Conservation (phyloP, 2,329 filamentous ascomycete species). For the Pseudogymnoascus sp. region DNA sequence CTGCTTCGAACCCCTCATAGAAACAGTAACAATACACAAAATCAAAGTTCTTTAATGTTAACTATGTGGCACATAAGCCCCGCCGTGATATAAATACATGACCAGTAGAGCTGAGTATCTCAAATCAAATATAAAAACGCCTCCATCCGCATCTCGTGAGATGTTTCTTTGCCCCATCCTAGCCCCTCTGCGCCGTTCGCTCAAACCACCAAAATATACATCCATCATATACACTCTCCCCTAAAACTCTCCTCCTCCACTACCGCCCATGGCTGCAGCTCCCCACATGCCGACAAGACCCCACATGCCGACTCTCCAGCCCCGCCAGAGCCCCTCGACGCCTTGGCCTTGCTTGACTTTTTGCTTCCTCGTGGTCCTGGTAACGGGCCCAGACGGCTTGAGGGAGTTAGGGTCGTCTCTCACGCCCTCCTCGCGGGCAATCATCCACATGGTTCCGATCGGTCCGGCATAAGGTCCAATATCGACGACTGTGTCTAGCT, state of each 20-base stretch:
- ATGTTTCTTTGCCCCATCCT: neutral
- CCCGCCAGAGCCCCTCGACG: constrained; percentile 47
- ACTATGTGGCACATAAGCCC: neutral
- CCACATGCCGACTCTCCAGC: constrained; percentile 52
- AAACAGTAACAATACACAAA: neutral
- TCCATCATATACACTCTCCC: neutral
- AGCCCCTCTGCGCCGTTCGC: neutral
- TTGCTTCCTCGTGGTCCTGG: constrained; percentile 10
- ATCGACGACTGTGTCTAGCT: constrained; percentile 67
- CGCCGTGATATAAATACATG: neutral
- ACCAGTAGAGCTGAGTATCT: constrained; percentile 6
- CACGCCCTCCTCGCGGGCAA: constrained; percentile 71
- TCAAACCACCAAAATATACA: constrained; percentile 7
- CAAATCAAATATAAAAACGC: neutral
- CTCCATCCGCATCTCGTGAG: neutral
- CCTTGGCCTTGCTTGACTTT: constrained; percentile 40
- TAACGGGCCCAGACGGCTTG: constrained; percentile 3
- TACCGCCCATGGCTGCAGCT: constrained; percentile 24
- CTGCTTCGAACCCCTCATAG: neutral
- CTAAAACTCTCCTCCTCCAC: constrained; percentile 26
- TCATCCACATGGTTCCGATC: constrained; percentile 82
- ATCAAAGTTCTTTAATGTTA: neutral
- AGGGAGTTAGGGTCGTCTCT: constrained; percentile 1
- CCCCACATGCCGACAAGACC: constrained; percentile 45
- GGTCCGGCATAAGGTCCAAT: constrained; percentile 78